These are phyloP conservation scores for Dryadomyces quercivorus DNA, from an alignment of 2,329 filamentous ascomycete genomes.

Conservation along the genomic window DNA sequence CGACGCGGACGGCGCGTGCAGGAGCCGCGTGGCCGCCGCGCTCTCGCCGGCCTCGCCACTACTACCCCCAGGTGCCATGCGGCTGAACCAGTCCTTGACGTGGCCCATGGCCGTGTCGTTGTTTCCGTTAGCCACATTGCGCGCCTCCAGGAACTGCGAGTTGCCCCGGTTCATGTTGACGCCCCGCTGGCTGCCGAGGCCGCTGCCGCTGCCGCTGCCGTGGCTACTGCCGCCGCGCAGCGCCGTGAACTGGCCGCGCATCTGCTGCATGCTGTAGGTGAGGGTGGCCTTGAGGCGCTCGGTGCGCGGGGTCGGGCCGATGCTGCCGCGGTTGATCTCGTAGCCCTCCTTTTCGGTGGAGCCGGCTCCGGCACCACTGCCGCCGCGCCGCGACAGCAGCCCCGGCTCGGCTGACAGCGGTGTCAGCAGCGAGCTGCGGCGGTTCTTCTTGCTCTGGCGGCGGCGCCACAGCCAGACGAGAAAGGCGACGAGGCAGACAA, in stretches of 20 bases:
- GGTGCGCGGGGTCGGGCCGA: conserved; percentile 35
- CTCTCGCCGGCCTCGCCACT: background rate
- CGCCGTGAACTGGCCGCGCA: conserved; percentile 23
- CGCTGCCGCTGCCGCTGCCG: conserved; percentile 1
- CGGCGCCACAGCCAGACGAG: conserved; percentile 39
- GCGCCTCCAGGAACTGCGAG: conserved; percentile 33
- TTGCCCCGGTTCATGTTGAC: conserved; percentile 40
- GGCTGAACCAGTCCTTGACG: conserved; percentile 25
- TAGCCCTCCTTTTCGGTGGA: conserved; percentile 21
- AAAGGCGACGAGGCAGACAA: conserved; percentile 32
- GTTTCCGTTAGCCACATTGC: conserved; percentile 14
- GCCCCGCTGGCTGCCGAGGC: conserved; percentile 14
- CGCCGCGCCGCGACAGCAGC: background rate
- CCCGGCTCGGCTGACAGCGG: conserved; percentile 27
- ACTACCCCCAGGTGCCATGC: conserved; percentile 14
- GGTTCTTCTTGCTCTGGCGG: conserved; percentile 24
- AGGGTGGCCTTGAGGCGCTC: conserved; percentile 28
- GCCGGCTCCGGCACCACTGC: background rate
- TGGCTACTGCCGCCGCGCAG: conserved; percentile 14
- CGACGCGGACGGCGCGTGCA: background rate
- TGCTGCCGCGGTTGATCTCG: conserved; percentile 30
- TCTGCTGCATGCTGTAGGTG: conserved; percentile 21
- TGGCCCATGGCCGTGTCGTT: conserved; percentile 24
- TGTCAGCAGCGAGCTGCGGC: conserved; percentile 36
- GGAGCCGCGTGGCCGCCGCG: conserved; percentile 3